phyloP scores from a whole-genome alignment of 257 asterid species.

The Solanum paucissectum region DNA sequence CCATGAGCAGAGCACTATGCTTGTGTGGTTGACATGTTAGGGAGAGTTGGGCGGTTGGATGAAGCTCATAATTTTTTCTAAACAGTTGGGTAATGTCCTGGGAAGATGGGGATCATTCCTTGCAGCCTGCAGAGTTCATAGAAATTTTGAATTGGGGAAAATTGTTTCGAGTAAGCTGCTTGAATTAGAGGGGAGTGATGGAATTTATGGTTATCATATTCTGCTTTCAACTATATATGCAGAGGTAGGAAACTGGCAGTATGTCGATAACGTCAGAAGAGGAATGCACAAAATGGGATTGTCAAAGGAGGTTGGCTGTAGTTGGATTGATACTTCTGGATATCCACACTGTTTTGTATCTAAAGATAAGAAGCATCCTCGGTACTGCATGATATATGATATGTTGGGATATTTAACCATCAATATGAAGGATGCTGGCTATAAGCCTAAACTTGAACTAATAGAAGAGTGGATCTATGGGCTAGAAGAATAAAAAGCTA shows the following conservation, averaged over 20 bases:
- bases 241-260: constrained; percentile 72
- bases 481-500: constrained; percentile 4
- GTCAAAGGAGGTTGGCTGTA: constrained; percentile 70
- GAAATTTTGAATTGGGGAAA: constrained; percentile 64
- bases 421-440: constrained; percentile 53
- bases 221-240: constrained; percentile 82
- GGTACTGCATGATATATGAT: constrained; percentile 27
- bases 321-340: constrained; percentile 72
- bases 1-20: constrained; percentile 65
- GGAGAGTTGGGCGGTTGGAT: constrained; percentile 70
- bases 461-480: constrained; percentile 19
- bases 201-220: constrained; percentile 49
- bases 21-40: constrained; percentile 75
- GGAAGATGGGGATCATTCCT: constrained; percentile 82
- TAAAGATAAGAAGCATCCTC: constrained; percentile 44
- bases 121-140: constrained; percentile 63
- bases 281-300: constrained; percentile 49
- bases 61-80: constrained; percentile 67
- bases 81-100: constrained; percentile 31
- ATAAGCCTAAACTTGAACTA: constrained; percentile 16
- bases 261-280: constrained; percentile 45
- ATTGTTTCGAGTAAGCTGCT: constrained; percentile 58
- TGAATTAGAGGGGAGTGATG: constrained; percentile 37
- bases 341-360: constrained; percentile 39
- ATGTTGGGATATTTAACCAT: constrained; percentile 36